Conservation (phyloP, 371 early-diverging fungal genomes). For the Vairimorpha necatrix region DNA sequence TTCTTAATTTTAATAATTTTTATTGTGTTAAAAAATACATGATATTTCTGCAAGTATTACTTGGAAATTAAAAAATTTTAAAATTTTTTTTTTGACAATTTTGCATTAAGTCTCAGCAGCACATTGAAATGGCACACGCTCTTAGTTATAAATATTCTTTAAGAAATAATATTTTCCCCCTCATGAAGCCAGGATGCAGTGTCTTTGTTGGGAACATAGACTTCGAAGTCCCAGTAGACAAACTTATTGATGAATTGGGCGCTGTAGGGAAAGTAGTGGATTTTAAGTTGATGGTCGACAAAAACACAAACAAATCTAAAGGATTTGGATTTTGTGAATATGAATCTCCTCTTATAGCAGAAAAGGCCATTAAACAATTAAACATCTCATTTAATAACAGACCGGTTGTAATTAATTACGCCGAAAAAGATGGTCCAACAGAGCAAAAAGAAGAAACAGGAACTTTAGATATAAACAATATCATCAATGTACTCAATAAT, state of each 20-base stretch:
- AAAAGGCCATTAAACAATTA: constrained; percentile 63
- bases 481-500: constrained; percentile 55
- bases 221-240: constrained; percentile 64
- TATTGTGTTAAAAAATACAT: too few species aligned
- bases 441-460: constrained; percentile 34
- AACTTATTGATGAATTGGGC: constrained; percentile 63
- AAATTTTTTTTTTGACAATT: too few species aligned
- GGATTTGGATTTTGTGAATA: constrained; percentile 67
- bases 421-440: constrained; percentile 62
- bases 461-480: constrained; percentile 53
- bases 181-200: constrained; percentile 64
- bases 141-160: too few species aligned
- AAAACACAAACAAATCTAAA: constrained; percentile 65
- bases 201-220: constrained; percentile 67
- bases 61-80: too few species aligned
- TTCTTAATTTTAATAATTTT: background rate
- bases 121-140: too few species aligned
- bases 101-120: too few species aligned
- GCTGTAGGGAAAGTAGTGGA: constrained; percentile 64
- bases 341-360: constrained; percentile 65
- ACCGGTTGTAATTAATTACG: constrained; percentile 65
- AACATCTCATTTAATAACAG: constrained; percentile 65
- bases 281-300: constrained; percentile 64
- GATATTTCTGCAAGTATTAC: too few species aligned
- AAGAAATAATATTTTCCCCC: too few species aligned